These are phyloP conservation scores for Colletotrichum gigasporum DNA, from an alignment of 2,329 filamentous ascomycete species.

Conservation along the genomic window DNA sequence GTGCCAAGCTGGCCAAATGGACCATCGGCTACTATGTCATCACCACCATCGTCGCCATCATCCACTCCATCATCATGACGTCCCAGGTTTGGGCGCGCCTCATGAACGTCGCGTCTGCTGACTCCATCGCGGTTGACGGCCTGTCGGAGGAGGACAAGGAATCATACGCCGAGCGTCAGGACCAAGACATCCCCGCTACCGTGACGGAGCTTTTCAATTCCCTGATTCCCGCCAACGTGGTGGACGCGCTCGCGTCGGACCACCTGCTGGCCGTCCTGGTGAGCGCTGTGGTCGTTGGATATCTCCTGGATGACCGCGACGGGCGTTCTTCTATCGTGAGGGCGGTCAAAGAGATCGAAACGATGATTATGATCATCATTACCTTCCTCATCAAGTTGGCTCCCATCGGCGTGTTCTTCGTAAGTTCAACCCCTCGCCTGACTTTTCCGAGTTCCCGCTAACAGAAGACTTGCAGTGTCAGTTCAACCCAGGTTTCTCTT, in stretches of 20 bases:
- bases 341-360: constrained; percentile 56
- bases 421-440: too few relatives aligned
- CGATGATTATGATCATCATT: constrained; percentile 56
- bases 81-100: constrained; percentile 56
- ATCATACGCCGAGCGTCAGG: constrained; percentile 43
- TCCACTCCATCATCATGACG: constrained; percentile 55
- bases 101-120: constrained; percentile 49
- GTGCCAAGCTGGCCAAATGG: constrained; percentile 55
- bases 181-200: constrained; percentile 49
- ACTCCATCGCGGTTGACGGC: constrained; percentile 39
- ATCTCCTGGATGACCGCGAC: constrained; percentile 51
- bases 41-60: constrained; percentile 60
- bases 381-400: constrained; percentile 58
- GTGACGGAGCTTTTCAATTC: constrained; percentile 59
- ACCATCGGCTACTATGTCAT: constrained; percentile 59
- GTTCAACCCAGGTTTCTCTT: too few relatives aligned
- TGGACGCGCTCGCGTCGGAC: constrained; percentile 56
- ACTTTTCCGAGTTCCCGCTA: too few relatives aligned
- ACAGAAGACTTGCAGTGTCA: too few relatives aligned
- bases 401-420: constrained; percentile 62
- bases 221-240: constrained; percentile 58
- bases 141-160: constrained; percentile 41
- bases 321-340: constrained; percentile 48
- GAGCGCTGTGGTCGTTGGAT: constrained; percentile 55
- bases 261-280: constrained; percentile 58